phyloP scores from a whole-genome alignment of 176 grass and related monocot species.

The Avena sativa region DNA sequence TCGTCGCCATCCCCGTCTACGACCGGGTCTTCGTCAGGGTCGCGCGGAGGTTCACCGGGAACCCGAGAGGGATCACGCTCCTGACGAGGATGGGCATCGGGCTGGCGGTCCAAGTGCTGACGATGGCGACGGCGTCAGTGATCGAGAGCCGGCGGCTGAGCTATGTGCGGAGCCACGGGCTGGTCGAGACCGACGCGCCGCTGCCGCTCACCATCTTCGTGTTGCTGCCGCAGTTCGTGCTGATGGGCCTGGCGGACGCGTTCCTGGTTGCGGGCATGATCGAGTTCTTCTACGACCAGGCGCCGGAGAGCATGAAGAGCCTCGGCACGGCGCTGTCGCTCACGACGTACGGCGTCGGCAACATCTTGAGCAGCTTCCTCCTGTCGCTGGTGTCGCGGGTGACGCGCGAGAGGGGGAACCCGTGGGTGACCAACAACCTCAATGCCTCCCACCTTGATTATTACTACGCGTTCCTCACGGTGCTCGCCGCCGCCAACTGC shows the following conservation, averaged over 20 bases:
- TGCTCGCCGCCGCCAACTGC: constrained; percentile 46
- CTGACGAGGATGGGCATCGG: constrained; percentile 59
- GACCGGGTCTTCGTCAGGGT: constrained; percentile 47
- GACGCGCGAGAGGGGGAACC: constrained; percentile 22
- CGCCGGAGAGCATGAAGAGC: constrained; percentile 82
- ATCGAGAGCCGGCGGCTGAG: constrained; percentile 51
- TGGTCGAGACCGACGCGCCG: neutral
- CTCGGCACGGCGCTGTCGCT: constrained; percentile 65
- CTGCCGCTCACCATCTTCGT: constrained; percentile 61
- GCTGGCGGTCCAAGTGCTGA: constrained; percentile 29
- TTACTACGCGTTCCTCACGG: constrained; percentile 65
- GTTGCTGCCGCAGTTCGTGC: constrained; percentile 68
- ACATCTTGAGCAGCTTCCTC: constrained; percentile 64
- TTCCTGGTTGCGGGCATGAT: constrained; percentile 63
- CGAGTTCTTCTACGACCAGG: constrained; percentile 95
- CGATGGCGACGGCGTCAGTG: constrained; percentile 48
- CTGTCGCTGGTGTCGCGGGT: constrained; percentile 45
- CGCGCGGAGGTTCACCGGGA: constrained; percentile 50
- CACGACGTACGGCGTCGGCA: constrained; percentile 53
- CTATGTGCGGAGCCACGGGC: constrained; percentile 37
- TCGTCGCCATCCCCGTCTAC: constrained; percentile 44
- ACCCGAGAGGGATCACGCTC: constrained; percentile 54
- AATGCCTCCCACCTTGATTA: constrained; percentile 67
- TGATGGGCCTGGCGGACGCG: constrained; percentile 56
- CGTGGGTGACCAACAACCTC: constrained; percentile 64